Base-by-base conservation (phyloP, 352 stramenopile species). In the Halophytophthora batemanensis region DNA sequence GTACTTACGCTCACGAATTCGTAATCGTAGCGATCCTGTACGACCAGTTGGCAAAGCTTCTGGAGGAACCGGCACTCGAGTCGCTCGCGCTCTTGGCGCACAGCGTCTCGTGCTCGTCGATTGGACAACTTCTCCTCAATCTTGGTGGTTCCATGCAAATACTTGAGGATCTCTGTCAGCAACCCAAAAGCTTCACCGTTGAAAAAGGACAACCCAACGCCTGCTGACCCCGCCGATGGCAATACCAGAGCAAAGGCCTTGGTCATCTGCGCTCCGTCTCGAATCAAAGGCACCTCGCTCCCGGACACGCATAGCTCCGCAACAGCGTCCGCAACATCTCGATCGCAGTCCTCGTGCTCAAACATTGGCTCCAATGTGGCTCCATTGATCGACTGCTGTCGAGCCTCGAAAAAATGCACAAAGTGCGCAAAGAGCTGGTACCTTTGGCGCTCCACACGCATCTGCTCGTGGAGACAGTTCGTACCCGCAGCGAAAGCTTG, bases 51-150 rank as follows among this genome's bases (percentile, higher is more conserved):
- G 8, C 75, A 69, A 19, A 86, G 61, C 13, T 71, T 72, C 29
- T 82, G 61, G 40, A 86, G 59, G 37, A 71, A 86, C 29, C 61
- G 47, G 33, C 73, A 75, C 50, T 82, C 68, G 18, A 86, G 59
- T 17, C 18, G 45, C 43, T 62, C 46, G 25, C 46, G 46, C 22
- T 58, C 18, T 23, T 44, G 38, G 61, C 40, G 14, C 48, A 61
- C 28, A 6, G 41, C 38, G 0, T 43, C 45, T 19, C 28, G 45
- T 38, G 49, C 21, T 35, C 49, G 35, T 1, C 35, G 42, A 13
- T 66, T 35, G 11, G 22, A 23, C 1, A 33, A 10, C 8, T 41
- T 34, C 25, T 46, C 46, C 50, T 65, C 57, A 10, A 22, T n/a
- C 17, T 58, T 46, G 28, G 58, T 53, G 22, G 43, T 14, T 7